Conservation (phyloP, 305 asterid genomes). For the Nicotiana rustica region DNA sequence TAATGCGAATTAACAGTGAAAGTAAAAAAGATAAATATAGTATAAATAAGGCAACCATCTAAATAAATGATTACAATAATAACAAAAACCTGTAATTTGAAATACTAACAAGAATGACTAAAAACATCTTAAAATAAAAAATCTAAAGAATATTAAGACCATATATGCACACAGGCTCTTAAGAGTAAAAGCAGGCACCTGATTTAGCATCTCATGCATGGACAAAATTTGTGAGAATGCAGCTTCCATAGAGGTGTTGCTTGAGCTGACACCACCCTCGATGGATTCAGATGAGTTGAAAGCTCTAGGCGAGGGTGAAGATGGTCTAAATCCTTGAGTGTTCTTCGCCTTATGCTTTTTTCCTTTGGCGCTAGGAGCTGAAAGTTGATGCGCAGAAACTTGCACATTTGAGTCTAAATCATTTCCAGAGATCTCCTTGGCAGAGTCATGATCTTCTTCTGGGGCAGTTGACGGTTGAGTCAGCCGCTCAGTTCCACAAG, state of each 20-base stretch:
- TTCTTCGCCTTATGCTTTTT: constrained; percentile 78
- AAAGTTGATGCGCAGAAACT: constrained; percentile 51
- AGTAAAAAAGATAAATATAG: no score
- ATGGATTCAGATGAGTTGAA: constrained; percentile 59
- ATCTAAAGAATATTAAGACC: neutral
- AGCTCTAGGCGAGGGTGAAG: constrained; percentile 58
- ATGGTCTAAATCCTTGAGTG: constrained; percentile 59
- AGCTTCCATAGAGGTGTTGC: constrained; percentile 54
- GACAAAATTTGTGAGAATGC: constrained; percentile 58
- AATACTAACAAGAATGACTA: constrained; percentile 16
- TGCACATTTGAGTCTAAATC: constrained; percentile 51
- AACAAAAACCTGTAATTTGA: neutral
- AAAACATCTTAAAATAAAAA: neutral
- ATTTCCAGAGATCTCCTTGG: constrained; percentile 55
- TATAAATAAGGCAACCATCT: neutral
- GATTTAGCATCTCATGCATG: constrained; percentile 79
- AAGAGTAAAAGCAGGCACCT: constrained; percentile 51
- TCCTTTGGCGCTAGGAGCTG: constrained; percentile 60
- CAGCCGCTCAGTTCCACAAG: constrained; percentile 52
- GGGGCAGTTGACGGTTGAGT: constrained; percentile 51
- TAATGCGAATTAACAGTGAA: no score
- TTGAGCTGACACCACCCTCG: constrained; percentile 62
- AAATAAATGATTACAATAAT: neutral
- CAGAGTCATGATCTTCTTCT: constrained; percentile 54
- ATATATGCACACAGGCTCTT: neutral